Base-by-base conservation (phyloP, 805 yeast genomes). In the Yarrowia sp. region DNA sequence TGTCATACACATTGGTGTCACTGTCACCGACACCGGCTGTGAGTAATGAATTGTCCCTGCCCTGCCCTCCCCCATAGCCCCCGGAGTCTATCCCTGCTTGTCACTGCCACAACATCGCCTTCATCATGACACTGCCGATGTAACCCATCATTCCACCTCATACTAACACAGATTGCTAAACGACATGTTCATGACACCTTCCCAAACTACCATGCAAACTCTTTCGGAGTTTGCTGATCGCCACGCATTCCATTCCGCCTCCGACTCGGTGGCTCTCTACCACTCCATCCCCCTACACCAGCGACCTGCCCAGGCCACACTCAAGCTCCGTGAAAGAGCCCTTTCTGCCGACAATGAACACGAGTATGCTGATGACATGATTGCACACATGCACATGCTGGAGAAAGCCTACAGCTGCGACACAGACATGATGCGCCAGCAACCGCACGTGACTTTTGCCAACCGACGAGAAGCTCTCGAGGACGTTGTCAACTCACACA, bases 391-490 rank as follows among this genome's bases (percentile, higher is more conserved):
- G 75, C 68, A 73, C 24, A 70, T 70, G 49, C 68, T 80, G 72
- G 80, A 77, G 69, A 71, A 67, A 52, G 70, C 63, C 15, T 74
- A 79, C 50, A 44, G 80, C 69, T 90, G 94, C 17, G 82, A 85
- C 75, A 73, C 87, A 70, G 77, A 84, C 75, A 81, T 92, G 78
- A 90, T 92, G 72, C 87, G 86, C 68, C 89, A 90, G 72, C 99
- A 94, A 78, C 98, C 98, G 12, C 96, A 92, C 74, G 81, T 94
- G 69, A 85, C 87, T 63, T 86, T 91, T 79, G 80, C 82, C 47
- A 85, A 90, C 79, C 84, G 99, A 73, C 85, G 85, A 47, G 86
- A 86, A 70, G 82, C 93, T 61, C 84, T 94, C 43, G 96, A 92
- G 73, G 93, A 92, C 74, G 79, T 92, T 24, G 83, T 91, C 71